Evolutionary conservation across 805 yeast genomes (phyloP).

Genomic region (Saccharomycopsis microspora): DNA sequence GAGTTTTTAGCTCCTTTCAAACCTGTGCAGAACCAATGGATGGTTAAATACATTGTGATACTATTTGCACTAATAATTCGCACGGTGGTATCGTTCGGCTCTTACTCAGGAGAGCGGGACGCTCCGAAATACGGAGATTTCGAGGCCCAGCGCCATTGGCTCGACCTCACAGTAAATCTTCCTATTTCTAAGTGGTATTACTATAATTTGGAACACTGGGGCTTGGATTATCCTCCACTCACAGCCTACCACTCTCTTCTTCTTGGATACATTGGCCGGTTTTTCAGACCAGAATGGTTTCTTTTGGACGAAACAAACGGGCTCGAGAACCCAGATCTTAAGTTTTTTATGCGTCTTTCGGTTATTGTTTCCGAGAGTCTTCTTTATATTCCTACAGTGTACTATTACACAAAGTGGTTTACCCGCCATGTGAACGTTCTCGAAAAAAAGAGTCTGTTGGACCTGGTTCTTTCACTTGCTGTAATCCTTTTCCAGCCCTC

Average conservation of each 20-base stretch:
- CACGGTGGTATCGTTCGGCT: conserved; percentile 80
- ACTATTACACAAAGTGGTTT: conserved; percentile 58
- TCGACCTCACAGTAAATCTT: conserved; percentile 74
- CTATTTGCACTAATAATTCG: conserved; percentile 66
- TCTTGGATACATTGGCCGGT: conserved; percentile 58
- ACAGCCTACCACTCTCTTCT: conserved; percentile 89
- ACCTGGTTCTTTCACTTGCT: conserved; percentile 66
- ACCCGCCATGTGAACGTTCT: conserved; percentile 38
- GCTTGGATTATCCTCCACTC: conserved; percentile 92
- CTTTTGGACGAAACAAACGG: conserved; percentile 66
- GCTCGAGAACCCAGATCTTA: conserved; percentile 50
- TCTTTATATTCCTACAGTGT: conserved; percentile 70
- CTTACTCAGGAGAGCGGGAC: conserved; percentile 60
- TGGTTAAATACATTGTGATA: conserved; percentile 66
- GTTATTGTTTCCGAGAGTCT: conserved; percentile 66
- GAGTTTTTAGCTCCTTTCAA: conserved; percentile 72
- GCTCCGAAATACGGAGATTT: conserved; percentile 91
- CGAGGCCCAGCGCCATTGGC: conserved; percentile 98
- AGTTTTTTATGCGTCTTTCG: conserved; percentile 76
- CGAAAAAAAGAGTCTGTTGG: conserved; percentile 46
- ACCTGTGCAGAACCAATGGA: conserved; percentile 83
- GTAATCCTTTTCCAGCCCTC: conserved; percentile 81
- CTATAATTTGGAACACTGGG: conserved; percentile 89
- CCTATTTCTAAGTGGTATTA: conserved; percentile 78
- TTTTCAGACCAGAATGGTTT: conserved; percentile 67